Percentiles rank a stretch among this genome's conserved stretches.
Evolutionary conservation across 345 rosid genomes (phyloP).

Genomic region (Adansonia digitata): DNA sequence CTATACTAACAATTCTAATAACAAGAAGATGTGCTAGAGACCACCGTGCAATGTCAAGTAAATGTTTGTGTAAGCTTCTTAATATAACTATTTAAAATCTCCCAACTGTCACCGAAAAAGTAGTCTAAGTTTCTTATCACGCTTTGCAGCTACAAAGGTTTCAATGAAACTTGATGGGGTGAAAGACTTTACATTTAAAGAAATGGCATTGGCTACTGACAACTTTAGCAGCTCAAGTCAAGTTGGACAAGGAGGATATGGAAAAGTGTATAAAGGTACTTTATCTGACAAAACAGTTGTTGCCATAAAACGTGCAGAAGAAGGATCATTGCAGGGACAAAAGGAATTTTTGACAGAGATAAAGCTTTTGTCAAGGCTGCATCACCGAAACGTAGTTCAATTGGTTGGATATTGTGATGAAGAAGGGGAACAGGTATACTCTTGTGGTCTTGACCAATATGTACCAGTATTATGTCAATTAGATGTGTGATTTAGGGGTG

Average conservation of each 20-base stretch:
- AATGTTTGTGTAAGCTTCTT: slow-evolving; percentile 51
- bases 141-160: slow-evolving; percentile 52
- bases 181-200: slow-evolving; percentile 64
- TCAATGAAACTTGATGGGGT: slow-evolving; percentile 70
- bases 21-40: slow-evolving; percentile 35
- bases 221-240: slow-evolving; percentile 55
- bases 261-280: slow-evolving; percentile 78
- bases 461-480: neutral
- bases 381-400: slow-evolving; percentile 88
- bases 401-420: slow-evolving; percentile 84
- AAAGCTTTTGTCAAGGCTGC: slow-evolving; percentile 71
- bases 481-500: neutral
- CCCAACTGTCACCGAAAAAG: neutral
- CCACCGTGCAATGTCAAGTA: slow-evolving; percentile 46
- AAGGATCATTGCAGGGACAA: slow-evolving; percentile 85
- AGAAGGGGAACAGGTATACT: slow-evolving; percentile 78
- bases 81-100: neutral
- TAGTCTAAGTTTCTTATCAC: slow-evolving; percentile 8
- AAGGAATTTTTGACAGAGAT: slow-evolving; percentile 88
- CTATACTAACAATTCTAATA: slow-evolving; percentile 38
- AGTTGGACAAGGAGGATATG: slow-evolving; percentile 93
- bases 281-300: slow-evolving; percentile 49
- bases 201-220: slow-evolving; percentile 71
- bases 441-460: neutral
- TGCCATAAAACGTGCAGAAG: slow-evolving; percentile 86